These are phyloP conservation scores for Backusella morwellensis DNA, from an alignment of 192 early-diverging fungal species.

Conservation along the genomic window DNA sequence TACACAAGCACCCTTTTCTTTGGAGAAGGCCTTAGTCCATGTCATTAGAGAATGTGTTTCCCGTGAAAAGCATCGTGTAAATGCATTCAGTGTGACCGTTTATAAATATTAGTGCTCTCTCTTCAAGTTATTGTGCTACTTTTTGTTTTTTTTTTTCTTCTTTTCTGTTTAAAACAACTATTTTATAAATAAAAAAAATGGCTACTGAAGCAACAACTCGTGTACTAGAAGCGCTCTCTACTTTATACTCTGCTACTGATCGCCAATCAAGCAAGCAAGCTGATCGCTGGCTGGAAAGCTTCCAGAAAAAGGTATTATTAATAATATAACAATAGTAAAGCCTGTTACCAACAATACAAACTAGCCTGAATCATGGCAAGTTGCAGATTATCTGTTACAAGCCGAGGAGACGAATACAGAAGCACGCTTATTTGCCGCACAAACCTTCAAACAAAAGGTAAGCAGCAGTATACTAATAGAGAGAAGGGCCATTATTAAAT, in stretches of 20 bases:
- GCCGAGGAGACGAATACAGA: slow-evolving; percentile 52
- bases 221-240: slow-evolving; percentile 43
- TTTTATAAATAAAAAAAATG: slow-evolving; percentile 16
- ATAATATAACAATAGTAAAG: background rate
- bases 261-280: slow-evolving; percentile 54
- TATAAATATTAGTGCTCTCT: too few species aligned
- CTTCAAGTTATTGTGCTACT: background rate
- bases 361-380: slow-evolving; percentile 84
- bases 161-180: background rate
- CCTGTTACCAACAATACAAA: background rate
- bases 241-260: slow-evolving; percentile 45
- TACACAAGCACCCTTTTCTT: too few species aligned
- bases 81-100: background rate
- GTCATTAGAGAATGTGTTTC: too few species aligned
- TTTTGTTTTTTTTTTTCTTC: background rate
- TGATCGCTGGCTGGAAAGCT: slow-evolving; percentile 76
- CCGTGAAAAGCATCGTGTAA: background rate
- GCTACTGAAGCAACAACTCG: slow-evolving; percentile 23
- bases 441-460: slow-evolving; percentile 90
- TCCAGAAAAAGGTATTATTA: slow-evolving; percentile 77
- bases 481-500: background rate
- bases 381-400: slow-evolving; percentile 70
- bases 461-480: background rate
- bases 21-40: too few species aligned
- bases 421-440: slow-evolving; percentile 84